A percentile compares a stretch with the other conserved stretches of the same genome.
Evolutionary conservation across 805 yeast species (phyloP).

Genomic region (Maudiozyma barnettii): DNA sequence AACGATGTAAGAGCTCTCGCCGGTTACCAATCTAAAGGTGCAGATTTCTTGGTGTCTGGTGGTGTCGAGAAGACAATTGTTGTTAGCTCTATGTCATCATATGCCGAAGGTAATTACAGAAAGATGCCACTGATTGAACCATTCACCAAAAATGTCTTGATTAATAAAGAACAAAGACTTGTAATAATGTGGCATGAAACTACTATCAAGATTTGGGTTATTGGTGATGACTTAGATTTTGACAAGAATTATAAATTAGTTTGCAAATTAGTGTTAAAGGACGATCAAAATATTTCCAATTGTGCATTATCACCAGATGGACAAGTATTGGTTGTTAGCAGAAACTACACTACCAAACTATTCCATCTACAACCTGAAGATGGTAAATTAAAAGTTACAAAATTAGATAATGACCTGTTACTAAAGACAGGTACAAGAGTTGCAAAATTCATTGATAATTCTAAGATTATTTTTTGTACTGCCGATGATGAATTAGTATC

Average conservation of each 20-base stretch:
- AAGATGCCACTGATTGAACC: slow-evolving; percentile 58
- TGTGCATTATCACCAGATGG: slow-evolving; percentile 62
- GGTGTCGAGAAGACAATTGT: slow-evolving; percentile 69
- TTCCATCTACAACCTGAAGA: slow-evolving; percentile 43
- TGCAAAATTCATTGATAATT: slow-evolving; percentile 39
- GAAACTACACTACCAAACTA: slow-evolving; percentile 56
- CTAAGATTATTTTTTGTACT: slow-evolving; percentile 42
- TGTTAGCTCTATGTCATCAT: slow-evolving; percentile 53
- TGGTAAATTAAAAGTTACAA: slow-evolving; percentile 38
- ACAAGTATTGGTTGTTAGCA: slow-evolving; percentile 58
- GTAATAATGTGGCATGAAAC: slow-evolving; percentile 78
- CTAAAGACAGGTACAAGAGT: slow-evolving; percentile 47
- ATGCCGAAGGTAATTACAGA: slow-evolving; percentile 59
- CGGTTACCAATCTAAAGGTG: slow-evolving; percentile 56
- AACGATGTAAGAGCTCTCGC: slow-evolving; percentile 76
- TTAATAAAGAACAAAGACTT: slow-evolving; percentile 40
- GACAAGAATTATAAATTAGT: slow-evolving; percentile 39
- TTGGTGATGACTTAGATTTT: slow-evolving; percentile 30
- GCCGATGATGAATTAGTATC: slow-evolving; percentile 52
- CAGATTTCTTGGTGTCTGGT: slow-evolving; percentile 65
- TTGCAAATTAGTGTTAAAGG: slow-evolving; percentile 54
- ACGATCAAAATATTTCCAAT: slow-evolving; percentile 69
- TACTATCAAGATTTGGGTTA: slow-evolving; percentile 65
- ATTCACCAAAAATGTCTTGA: slow-evolving; percentile 41
- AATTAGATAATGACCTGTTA: slow-evolving; percentile 35